Conservation (phyloP, 116 monocot species). For the Cymodocea nodosa region DNA sequence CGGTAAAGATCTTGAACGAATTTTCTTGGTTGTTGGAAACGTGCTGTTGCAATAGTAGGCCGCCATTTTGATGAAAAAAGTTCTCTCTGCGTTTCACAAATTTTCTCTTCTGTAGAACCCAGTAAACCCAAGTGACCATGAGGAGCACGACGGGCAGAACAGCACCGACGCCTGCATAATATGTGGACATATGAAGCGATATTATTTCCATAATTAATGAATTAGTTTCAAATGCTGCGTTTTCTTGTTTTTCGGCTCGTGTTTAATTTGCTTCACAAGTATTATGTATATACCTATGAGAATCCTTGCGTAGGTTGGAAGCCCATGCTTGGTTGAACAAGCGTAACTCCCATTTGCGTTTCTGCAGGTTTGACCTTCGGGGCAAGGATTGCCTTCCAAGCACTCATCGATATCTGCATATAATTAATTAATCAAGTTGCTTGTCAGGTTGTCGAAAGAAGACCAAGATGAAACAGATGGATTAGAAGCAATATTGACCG, state of each 20-base stretch:
- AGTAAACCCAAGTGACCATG: conserved; percentile 2
- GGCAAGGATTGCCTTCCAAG: not conserved
- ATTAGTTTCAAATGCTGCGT: too few relatives aligned
- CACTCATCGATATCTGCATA: conserved; percentile 13
- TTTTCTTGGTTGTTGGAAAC: conserved; percentile 10
- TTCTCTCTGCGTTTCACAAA: conserved; percentile 20
- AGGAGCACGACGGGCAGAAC: conserved; percentile 5
- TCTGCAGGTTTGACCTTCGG: not conserved
- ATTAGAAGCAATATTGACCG: not conserved
- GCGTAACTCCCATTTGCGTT: conserved; percentile 1
- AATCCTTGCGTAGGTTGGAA: not conserved
- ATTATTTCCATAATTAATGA: too few relatives aligned
- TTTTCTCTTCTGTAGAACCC: not conserved
- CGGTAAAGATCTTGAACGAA: conserved; percentile 19
- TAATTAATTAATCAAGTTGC: too few relatives aligned
- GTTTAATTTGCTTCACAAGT: too few relatives aligned
- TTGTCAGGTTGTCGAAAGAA: too few relatives aligned
- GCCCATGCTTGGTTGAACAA: not conserved
- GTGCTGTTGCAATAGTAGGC: conserved; percentile 26
- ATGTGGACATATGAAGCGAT: too few relatives aligned
- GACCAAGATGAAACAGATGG: too few relatives aligned
- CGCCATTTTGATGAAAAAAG: conserved; percentile 32
- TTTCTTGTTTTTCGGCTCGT: too few relatives aligned
- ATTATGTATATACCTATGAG: not conserved
- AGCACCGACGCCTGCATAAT: conserved; percentile 6